Base-by-base conservation (phyloP, 352 stramenopile species). In the Paralagenidium karlingii region DNA sequence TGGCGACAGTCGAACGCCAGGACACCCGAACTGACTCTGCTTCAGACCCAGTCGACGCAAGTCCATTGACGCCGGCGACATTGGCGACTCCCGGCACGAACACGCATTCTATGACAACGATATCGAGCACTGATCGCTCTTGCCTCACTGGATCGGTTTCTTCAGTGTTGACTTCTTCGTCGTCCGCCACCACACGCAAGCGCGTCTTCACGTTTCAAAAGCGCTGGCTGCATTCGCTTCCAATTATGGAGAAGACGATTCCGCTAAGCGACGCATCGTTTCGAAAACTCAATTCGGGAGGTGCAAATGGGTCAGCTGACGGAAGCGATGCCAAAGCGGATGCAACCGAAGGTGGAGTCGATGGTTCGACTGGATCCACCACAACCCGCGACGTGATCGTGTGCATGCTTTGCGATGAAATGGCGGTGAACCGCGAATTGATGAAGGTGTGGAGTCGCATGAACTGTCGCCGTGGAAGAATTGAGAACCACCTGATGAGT, bases 181-280 rank as follows among this genome's bases (percentile, higher is more conserved):
- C 2, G 15, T n/a, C 24, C 13, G 40, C 18, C 3, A 34, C n/a
- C 24, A 58, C 48, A 25, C 63, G 69, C 42, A 86, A 86, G 46
- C 73, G 73, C 31, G 58, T 86, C 30, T 86, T 86, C 45, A 78
- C 70, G 36, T 86, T 86, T 51, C 73, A 86, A 48, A 82, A 81
- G 51, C 58, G 73, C 15, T 86, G 73, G 73, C 48, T 83, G 31
- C 67, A 83, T 44, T 68, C 73, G 41, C 62, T 86, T n/a, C 73
- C 73, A 21, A 86, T 86, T 40, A 65, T 81, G 28, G 69, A 86
- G 55, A 76, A 71, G 21, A 56, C 60, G n/a, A 44, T 83, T 2
- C 47, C 63, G 0, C n/a, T n/a, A n/a, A 64, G 69, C n/a, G 45
- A 40, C 24, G 47, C 57, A 7, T 36, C 19, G 19, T 7, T 7